Base-by-base conservation (phyloP, 176 grass and related monocot species). In the Raddia guianensis region DNA sequence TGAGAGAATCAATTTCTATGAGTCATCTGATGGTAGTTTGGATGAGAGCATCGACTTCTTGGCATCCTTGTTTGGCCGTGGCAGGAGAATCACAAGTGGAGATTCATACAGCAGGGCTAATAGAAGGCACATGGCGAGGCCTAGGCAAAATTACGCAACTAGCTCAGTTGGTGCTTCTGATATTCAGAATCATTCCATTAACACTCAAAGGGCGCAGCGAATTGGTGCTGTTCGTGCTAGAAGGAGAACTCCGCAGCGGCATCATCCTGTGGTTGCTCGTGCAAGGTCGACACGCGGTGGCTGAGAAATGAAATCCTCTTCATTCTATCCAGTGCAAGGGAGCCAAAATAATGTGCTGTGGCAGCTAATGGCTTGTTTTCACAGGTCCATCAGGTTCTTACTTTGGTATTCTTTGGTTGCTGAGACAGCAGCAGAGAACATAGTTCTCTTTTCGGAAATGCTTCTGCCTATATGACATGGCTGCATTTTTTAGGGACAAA, bases 11-110 rank as follows among this genome's bases (percentile, higher is more conserved):
- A 72, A 81, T 73, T 67, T 85, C 33, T 85, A 85, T 10, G 82
- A 85, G 15, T 85, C 82, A 7, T 89, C 82, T 72, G 87, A 89
- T 76, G 80, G 80, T 50, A 76, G 82, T 70, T 72, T 85, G 82
- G 78, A 81, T 77, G 87, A 77, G 32, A 70, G 59, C 49, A 72
- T 89, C 11, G 78, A 85, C 66, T 82, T 85, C 83, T 49, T 85
- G 82, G 77, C 87, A 49, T 89, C 87, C 49, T 77, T 89, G 35
- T 85, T 85, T 82, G 60, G 66, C 51, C 77, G 52, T 66, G 78
- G 83, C 66, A 81, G 87, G 83, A 70, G 87, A 85, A 72, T 89
- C 14, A 7, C 77, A 67, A 67, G 59, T 20, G 60, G 86, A 74
- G 78, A 74, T 20, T 53, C 75, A 37, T 78, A 68, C 46, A 75